Evolutionary conservation across 495 filamentous ascomycete species (phyloP).

Genomic region (Glonium stellatum): DNA sequence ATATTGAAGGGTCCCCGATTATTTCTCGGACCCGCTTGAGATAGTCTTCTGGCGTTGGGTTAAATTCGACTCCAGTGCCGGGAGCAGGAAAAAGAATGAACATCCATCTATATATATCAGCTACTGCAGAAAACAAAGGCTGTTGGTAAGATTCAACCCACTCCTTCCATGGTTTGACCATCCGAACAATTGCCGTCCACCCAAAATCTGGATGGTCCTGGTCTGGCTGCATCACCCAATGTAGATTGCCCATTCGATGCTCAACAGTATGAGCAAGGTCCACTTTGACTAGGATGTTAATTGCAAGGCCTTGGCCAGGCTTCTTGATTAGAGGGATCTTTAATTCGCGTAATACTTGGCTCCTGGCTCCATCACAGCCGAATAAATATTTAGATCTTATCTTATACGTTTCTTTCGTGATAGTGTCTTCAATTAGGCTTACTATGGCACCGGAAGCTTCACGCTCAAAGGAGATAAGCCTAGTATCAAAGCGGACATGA

Average conservation of each 20-base stretch:
- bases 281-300: conserved; percentile 34
- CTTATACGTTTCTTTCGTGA: conserved; percentile 39
- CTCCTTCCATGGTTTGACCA: conserved; percentile 53
- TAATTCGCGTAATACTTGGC: conserved; percentile 35
- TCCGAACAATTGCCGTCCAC: conserved; percentile 40
- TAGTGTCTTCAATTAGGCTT: conserved; percentile 37
- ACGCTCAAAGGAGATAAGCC: conserved; percentile 32
- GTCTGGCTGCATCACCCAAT: conserved; percentile 50
- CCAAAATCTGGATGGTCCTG: conserved; percentile 39
- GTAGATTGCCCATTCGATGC: conserved; percentile 48
- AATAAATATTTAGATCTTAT: conserved; percentile 51
- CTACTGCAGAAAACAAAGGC: background rate
- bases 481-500: conserved; percentile 38
- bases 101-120: no score
- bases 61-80: conserved; percentile 31
- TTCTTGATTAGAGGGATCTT: conserved; percentile 6
- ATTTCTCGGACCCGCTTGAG: conserved; percentile 39
- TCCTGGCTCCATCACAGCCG: conserved; percentile 51
- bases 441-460: conserved; percentile 31
- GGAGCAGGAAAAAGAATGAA: conserved; percentile 45
- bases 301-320: conserved; percentile 14
- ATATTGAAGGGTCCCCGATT: conserved; percentile 48
- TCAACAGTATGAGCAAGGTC: conserved; percentile 47
- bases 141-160: conserved; percentile 11
- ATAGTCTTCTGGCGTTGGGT: conserved; percentile 40